A percentile compares a stretch with the other conserved stretches of the same genome.
These are phyloP conservation scores for Eustoma russellianum DNA, from an alignment of 257 asterid species.

Conservation along the genomic window DNA sequence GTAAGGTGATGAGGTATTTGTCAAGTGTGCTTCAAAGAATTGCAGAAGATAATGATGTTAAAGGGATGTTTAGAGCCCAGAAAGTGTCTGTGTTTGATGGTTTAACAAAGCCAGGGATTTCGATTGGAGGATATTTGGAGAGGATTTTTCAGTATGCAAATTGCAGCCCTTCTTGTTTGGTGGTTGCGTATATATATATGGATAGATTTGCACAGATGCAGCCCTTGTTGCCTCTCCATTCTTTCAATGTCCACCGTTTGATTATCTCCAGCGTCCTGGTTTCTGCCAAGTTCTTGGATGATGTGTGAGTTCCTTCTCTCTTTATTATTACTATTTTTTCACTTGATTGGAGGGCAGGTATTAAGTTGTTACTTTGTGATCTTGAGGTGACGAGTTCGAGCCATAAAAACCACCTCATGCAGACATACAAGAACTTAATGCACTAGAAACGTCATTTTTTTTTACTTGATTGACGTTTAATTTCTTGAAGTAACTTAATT, in stretches of 20 bases:
- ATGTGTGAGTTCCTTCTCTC: constrained; percentile 38
- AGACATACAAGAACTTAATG: too few relatives aligned
- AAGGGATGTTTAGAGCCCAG: constrained; percentile 5
- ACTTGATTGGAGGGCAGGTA: too few relatives aligned
- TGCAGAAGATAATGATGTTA: constrained; percentile 36
- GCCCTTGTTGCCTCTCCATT: constrained; percentile 43
- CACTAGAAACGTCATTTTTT: too few relatives aligned
- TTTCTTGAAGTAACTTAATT: too few relatives aligned
- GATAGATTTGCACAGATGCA: constrained; percentile 52
- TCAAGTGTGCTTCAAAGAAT: constrained; percentile 34
- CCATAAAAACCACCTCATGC: too few relatives aligned
- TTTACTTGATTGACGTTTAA: too few relatives aligned
- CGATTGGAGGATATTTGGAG: constrained; percentile 41
- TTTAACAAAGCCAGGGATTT: constrained; percentile 38
- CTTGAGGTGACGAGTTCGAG: too few relatives aligned
- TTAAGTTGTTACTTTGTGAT: too few relatives aligned
- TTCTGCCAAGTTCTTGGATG: constrained; percentile 79
- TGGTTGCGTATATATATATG: constrained; percentile 63
- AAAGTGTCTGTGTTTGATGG: constrained; percentile 49
- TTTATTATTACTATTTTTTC: neutral
- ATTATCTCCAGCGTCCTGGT: constrained; percentile 57
- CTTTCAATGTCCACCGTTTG: constrained; percentile 65
- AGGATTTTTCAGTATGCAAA: constrained; percentile 69
- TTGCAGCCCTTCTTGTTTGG: constrained; percentile 55
- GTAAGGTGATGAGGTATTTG: constrained; percentile 26